These are phyloP conservation scores for Boechera stricta DNA, from an alignment of 345 rosid genomes.

Conservation along the genomic window DNA sequence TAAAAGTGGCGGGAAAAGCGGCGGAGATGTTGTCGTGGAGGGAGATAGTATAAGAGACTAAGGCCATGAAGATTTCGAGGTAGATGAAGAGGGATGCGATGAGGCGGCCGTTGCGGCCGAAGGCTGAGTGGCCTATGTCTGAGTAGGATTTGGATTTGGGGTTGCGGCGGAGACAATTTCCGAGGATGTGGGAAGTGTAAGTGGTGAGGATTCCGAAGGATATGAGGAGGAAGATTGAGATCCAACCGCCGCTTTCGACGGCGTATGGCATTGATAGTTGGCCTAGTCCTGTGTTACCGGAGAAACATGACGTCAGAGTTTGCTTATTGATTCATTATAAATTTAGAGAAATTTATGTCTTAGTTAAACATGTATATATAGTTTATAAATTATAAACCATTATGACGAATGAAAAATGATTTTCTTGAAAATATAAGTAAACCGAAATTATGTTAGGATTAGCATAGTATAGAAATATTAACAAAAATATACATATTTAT, in stretches of 20 bases:
- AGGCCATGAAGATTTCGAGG: slow-evolving; percentile 78
- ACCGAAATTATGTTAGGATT: neutral
- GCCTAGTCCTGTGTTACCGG: slow-evolving; percentile 61
- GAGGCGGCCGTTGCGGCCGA: slow-evolving; percentile 57
- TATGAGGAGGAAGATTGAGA: slow-evolving; percentile 59
- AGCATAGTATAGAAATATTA: neutral
- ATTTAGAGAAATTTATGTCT: neutral
- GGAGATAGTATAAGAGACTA: slow-evolving; percentile 79
- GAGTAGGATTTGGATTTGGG: slow-evolving; percentile 68
- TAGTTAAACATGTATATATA: neutral
- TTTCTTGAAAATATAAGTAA: no score
- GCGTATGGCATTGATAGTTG: slow-evolving; percentile 83
- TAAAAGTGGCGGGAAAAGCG: slow-evolving; percentile 50
- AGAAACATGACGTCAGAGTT: slow-evolving; percentile 26
- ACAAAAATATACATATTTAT: neutral
- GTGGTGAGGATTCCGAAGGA: slow-evolving; percentile 60
- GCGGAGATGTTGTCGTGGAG: slow-evolving; percentile 73
- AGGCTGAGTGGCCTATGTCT: slow-evolving; percentile 69
- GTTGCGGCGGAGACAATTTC: slow-evolving; percentile 65
- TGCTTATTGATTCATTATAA: neutral
- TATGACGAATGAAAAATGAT: no score
- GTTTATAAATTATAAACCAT: neutral
- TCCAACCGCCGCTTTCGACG: slow-evolving; percentile 75
- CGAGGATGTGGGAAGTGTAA: slow-evolving; percentile 68
- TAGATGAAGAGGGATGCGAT: slow-evolving; percentile 60